Evolutionary conservation across 2,329 filamentous ascomycete genomes (phyloP).

Genomic region (Microcyclosporella mali): DNA sequence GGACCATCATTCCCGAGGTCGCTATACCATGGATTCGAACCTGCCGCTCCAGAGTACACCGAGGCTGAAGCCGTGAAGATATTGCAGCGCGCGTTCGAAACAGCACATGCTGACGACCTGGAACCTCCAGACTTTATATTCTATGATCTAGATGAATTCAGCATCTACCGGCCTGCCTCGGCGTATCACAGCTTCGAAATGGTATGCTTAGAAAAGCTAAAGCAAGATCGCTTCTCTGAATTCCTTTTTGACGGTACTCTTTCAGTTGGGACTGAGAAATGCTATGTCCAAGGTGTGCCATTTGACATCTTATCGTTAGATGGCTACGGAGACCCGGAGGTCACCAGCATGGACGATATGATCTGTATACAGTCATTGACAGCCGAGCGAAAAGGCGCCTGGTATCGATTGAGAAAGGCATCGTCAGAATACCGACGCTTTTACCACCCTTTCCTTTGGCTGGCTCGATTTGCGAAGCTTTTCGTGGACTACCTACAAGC

Average conservation of each 20-base stretch:
- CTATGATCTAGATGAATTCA: slow-evolving; percentile 16
- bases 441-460: slow-evolving; percentile 60
- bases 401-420: slow-evolving; percentile 57
- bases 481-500: slow-evolving; percentile 58
- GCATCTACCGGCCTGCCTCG: slow-evolving; percentile 10
- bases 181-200: slow-evolving; percentile 9
- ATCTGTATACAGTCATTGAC: slow-evolving; percentile 59
- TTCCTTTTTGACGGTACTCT: slow-evolving; percentile 59
- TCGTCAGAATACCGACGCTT: slow-evolving; percentile 57
- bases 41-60: not conserved
- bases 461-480: slow-evolving; percentile 65
- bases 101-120: not conserved
- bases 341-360: slow-evolving; percentile 33
- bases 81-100: slow-evolving; percentile 3
- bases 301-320: slow-evolving; percentile 60
- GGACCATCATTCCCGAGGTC: slow-evolving; percentile 3
- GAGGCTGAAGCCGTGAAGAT: slow-evolving; percentile 8
- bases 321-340: slow-evolving; percentile 53
- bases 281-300: slow-evolving; percentile 51
- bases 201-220: slow-evolving; percentile 13
- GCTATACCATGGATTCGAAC: slow-evolving; percentile 8
- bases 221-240: slow-evolving; percentile 10
- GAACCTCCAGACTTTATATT: slow-evolving; percentile 11
- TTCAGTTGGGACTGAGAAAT: slow-evolving; percentile 35
- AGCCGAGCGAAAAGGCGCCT: slow-evolving; percentile 38